These are phyloP conservation scores for Scleroderma citrinum DNA, from an alignment of 768 basidiomycete species.

Conservation along the genomic window DNA sequence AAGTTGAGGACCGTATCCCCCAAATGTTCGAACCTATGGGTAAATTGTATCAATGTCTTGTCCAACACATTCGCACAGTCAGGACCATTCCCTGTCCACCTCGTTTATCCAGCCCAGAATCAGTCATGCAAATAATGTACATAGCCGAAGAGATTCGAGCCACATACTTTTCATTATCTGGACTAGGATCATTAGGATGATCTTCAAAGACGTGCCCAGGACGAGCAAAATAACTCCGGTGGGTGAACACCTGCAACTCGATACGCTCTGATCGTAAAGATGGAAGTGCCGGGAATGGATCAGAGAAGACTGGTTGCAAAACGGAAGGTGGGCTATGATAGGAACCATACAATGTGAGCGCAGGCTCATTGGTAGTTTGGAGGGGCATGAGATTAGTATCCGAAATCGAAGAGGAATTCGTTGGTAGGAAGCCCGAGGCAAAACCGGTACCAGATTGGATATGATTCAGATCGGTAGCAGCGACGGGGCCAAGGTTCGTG, in stretches of 20 bases:
- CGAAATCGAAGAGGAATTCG: no score
- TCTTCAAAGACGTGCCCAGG: conserved; percentile 78
- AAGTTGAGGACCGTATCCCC: conserved; percentile 71
- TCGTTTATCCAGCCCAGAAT: no score
- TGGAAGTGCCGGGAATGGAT: conserved; percentile 52
- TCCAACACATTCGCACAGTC: no score
- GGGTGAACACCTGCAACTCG: conserved; percentile 60
- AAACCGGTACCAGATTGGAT: no score
- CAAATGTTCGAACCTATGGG: conserved; percentile 61
- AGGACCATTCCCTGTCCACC: no score
- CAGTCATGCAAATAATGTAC: no score
- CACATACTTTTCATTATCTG: conserved; percentile 75
- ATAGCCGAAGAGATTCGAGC: no score
- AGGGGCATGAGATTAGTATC: no score
- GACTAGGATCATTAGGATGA: conserved; percentile 60
- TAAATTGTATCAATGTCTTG: background rate
- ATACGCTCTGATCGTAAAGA: conserved; percentile 43
- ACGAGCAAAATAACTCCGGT: conserved; percentile 63
- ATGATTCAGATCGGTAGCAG: no score
- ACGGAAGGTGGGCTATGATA: background rate
- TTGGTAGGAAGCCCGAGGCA: no score
- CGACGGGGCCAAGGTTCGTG: no score
- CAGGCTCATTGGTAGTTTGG: background rate
- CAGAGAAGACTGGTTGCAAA: conserved; percentile 25
- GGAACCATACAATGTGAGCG: background rate